These are phyloP conservation scores for Penicillium coffeae DNA, from an alignment of 495 filamentous ascomycete species.

Conservation along the genomic window DNA sequence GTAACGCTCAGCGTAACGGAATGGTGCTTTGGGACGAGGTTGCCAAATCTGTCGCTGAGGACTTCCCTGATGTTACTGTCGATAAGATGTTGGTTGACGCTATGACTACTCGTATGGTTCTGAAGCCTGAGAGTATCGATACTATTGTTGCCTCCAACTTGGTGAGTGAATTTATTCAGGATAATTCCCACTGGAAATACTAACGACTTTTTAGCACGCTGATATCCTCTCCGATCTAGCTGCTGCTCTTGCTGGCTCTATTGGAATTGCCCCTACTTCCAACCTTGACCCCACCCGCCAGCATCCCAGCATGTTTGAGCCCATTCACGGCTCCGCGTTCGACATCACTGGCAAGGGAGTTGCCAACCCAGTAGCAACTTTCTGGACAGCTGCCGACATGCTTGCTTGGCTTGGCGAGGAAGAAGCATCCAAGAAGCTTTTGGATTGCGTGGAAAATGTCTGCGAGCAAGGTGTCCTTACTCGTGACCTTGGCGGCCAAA, in stretches of 20 bases:
- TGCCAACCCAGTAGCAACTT: constrained; percentile 67
- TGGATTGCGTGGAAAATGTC: constrained; percentile 59
- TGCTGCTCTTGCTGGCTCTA: constrained; percentile 51
- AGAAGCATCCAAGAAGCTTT: constrained; percentile 50
- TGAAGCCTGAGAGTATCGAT: constrained; percentile 50
- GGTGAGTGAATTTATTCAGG: constrained; percentile 16
- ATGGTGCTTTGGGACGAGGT: constrained; percentile 59
- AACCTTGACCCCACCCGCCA: constrained; percentile 61
- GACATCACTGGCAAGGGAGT: constrained; percentile 70
- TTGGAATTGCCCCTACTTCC: constrained; percentile 57
- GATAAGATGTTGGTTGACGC: constrained; percentile 61
- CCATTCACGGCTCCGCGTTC: constrained; percentile 64
- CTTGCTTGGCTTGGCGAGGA: constrained; percentile 60
- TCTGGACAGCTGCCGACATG: constrained; percentile 70
- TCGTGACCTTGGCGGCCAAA: constrained; percentile 55
- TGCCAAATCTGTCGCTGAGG: constrained; percentile 38
- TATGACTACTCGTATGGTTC: constrained; percentile 55
- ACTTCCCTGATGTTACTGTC: constrained; percentile 50
- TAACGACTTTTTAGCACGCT: constrained; percentile 35
- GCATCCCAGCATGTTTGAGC: constrained; percentile 64
- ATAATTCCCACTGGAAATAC: background rate
- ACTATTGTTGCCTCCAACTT: constrained; percentile 57
- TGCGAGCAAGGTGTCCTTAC: constrained; percentile 56
- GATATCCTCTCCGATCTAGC: constrained; percentile 59
- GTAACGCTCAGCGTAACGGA: constrained; percentile 55